phyloP scores from a whole-genome alignment of 306 rosid species.

The Citrullus amarus region DNA sequence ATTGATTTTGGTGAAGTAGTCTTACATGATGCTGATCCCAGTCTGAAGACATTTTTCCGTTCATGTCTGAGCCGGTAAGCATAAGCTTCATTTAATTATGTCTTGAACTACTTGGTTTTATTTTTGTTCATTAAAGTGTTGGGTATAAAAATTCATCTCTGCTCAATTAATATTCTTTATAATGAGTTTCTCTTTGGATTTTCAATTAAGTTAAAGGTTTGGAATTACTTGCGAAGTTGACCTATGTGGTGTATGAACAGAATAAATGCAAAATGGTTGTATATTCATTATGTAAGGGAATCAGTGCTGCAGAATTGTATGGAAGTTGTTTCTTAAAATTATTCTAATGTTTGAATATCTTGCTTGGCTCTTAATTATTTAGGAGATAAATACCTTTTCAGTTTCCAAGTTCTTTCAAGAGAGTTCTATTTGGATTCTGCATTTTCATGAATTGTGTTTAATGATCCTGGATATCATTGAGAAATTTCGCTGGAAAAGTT shows the following conservation, averaged over 20 bases:
- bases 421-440: background rate
- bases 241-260: background rate
- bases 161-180: background rate
- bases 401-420: background rate
- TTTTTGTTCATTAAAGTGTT: background rate
- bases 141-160: background rate
- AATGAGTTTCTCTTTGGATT: background rate
- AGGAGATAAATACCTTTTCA: too few relatives aligned
- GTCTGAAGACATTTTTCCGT: conserved; percentile 68
- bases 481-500: background rate
- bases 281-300: background rate
- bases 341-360: background rate
- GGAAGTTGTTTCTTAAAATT: background rate
- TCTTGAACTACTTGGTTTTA: background rate
- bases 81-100: background rate
- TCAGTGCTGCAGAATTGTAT: background rate
- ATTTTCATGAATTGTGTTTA: background rate
- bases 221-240: background rate
- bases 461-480: background rate
- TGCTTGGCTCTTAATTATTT: background rate
- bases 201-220: background rate
- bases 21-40: conserved; percentile 94
- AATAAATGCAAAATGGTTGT: background rate
- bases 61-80: conserved; percentile 86
- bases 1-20: conserved; percentile 82